These are phyloP conservation scores for Stachybotrys echinatus DNA, from an alignment of 2,329 filamentous ascomycete genomes.

Conservation along the genomic window DNA sequence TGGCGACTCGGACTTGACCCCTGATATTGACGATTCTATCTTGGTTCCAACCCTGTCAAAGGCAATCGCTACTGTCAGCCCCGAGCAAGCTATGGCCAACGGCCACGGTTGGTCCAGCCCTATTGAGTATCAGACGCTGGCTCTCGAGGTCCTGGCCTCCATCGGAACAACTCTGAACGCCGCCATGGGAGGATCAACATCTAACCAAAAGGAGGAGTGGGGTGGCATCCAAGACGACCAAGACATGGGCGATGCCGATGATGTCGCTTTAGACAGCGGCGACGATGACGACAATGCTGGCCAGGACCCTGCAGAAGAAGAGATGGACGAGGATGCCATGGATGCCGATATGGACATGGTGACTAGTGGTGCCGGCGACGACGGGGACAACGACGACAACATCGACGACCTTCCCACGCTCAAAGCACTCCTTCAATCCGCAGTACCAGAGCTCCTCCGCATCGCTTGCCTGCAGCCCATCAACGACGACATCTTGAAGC, in stretches of 20 bases:
- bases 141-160: conserved; percentile 58
- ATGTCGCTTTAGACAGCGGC: conserved; percentile 28
- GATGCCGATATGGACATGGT: conserved; percentile 63
- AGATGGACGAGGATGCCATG: conserved; percentile 47
- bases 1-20: conserved; percentile 13
- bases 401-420: conserved; percentile 51
- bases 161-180: conserved; percentile 56
- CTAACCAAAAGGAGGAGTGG: conserved; percentile 25
- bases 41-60: conserved; percentile 31
- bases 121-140: conserved; percentile 44
- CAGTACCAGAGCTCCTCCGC: conserved; percentile 39
- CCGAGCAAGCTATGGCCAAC: conserved; percentile 18
- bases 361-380: conserved; percentile 39
- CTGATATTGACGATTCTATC: conserved; percentile 25
- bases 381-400: conserved; percentile 23
- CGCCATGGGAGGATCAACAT: conserved; percentile 30
- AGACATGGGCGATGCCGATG: conserved; percentile 29
- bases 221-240: conserved; percentile 33
- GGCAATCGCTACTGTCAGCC: conserved; percentile 19
- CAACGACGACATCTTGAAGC: conserved; percentile 33
- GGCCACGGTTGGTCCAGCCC: conserved; percentile 33
- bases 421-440: conserved; percentile 30
- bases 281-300: conserved; percentile 30
- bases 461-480: conserved; percentile 35
- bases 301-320: conserved; percentile 28